Evolutionary conservation across 2,329 filamentous ascomycete species (phyloP), one percentile per base, ranked within the genome.

Genomic region (Dactylellina drechsleri): DNA sequence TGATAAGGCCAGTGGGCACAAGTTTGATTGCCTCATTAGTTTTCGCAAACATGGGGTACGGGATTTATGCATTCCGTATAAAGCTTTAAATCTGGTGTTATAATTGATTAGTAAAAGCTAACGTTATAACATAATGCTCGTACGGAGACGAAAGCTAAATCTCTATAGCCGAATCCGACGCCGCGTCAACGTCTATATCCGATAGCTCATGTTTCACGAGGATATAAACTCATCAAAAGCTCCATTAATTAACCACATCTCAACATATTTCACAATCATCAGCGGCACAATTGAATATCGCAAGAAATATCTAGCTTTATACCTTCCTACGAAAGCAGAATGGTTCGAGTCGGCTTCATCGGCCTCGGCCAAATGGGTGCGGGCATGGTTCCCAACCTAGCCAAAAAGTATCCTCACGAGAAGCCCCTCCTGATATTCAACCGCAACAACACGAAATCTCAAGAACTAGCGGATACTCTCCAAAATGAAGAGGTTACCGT

Each of bases 341-440:
- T 76, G 72, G 72, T 76, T 77, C 88, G 86, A 82, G 80, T 95
- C 60, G 85, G 92, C 79, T 96, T 89, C 88, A 88, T 96, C 65
- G 92, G 93, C 68, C 86, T 96, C 59, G 92, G 92, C 61, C 96
- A 96, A 81, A 96, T 96, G 88, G 93, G 92, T 78, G 86, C 54
- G 18, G 92, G 90, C 77, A 96, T 96, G 91, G 88, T 86, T 83
- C 91, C 90, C 82, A 97, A 96, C 81, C 84, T 97, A 43, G 89
- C 91, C 8, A 86, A 90, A 80, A 97, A 96, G 81, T 92, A 88
- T 31, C 84, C 87, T 36, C 87, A 93, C 28, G 85, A 88, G 26
- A 86, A 87, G 28, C 91, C 93, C 0, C 83, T 97, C 13, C 86
- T 93, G 67, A 82, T 97, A 75, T 93, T 89, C 84, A 97, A 97